phyloP scores from a whole-genome alignment of 805 yeast genomes.

The Candida ulmi region DNA sequence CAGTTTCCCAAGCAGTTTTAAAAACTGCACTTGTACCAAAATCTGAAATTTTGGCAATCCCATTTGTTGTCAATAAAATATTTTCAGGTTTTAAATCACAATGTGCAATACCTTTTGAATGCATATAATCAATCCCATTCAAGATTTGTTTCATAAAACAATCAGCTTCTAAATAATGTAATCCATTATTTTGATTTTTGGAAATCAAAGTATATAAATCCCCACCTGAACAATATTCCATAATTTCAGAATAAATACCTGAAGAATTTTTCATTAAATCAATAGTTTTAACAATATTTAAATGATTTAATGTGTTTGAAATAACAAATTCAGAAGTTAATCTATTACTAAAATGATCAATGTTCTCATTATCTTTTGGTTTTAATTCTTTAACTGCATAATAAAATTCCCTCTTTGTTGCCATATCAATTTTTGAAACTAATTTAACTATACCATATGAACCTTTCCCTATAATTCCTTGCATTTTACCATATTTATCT shows the following conservation, averaged over 20 bases:
- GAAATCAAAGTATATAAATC: constrained; percentile 61
- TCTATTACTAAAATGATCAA: constrained; percentile 90
- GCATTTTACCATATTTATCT: constrained; percentile 45
- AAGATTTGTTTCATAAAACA: constrained; percentile 85
- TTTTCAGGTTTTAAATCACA: constrained; percentile 92
- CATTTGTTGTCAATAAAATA: constrained; percentile 59
- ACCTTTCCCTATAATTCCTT: constrained; percentile 79
- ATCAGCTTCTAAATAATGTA: constrained; percentile 69
- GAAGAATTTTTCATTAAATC: constrained; percentile 74
- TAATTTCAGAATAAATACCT: constrained; percentile 77
- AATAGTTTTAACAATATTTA: constrained; percentile 69
- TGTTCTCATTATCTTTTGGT: constrained; percentile 92
- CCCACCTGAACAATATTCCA: constrained; percentile 94
- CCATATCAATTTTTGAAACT: constrained; percentile 89
- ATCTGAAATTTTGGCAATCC: constrained; percentile 69
- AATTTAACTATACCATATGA: constrained; percentile 96
- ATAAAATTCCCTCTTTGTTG: constrained; percentile 71
- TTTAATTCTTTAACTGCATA: constrained; percentile 94
- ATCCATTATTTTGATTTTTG: constrained; percentile 42
- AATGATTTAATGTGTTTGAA: constrained; percentile 68
- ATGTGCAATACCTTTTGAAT: constrained; percentile 88
- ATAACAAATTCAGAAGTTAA: constrained; percentile 89
- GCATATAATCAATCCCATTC: constrained; percentile 80
- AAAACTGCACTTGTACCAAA: constrained; percentile 92
- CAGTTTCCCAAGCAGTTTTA: constrained; percentile 83